These are phyloP conservation scores for Amniculicola lignicola DNA, from an alignment of 495 filamentous ascomycete genomes.

Conservation along the genomic window DNA sequence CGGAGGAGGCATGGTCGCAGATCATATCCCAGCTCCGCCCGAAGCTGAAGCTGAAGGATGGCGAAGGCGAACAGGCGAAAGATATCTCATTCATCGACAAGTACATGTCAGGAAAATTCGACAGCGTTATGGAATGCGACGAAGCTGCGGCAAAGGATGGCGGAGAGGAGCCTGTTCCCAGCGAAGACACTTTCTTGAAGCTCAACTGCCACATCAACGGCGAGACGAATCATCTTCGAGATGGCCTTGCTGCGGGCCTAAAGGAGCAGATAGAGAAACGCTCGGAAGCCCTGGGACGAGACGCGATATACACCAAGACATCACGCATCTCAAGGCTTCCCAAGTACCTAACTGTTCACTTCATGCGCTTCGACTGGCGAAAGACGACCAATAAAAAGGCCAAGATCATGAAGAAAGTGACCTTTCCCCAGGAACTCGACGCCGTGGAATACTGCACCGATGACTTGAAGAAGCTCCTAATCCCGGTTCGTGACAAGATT, in stretches of 20 bases:
- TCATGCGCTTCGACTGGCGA: conserved; percentile 98
- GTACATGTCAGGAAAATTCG: conserved; percentile 79
- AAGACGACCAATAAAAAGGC: conserved; percentile 91
- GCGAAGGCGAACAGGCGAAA: conserved; percentile 37
- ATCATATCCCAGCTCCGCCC: conserved; percentile 82
- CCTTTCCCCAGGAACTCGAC: conserved; percentile 89
- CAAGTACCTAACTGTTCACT: conserved; percentile 94
- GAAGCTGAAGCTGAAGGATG: conserved; percentile 66
- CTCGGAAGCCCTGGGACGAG: conserved; percentile 70
- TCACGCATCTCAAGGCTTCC: conserved; percentile 85
- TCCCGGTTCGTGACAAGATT: conserved; percentile 92
- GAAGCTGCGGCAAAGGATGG: conserved; percentile 72
- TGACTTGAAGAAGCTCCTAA: conserved; percentile 72
- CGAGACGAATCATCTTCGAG: conserved; percentile 81
- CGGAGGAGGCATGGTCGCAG: conserved; percentile 97
- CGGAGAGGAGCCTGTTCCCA: conserved; percentile 64
- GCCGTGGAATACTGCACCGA: conserved; percentile 94
- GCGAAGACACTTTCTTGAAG: conserved; percentile 80
- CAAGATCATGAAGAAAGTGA: conserved; percentile 99
- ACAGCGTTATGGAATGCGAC: conserved; percentile 74
- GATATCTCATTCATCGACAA: conserved; percentile 80
- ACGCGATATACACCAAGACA: conserved; percentile 82
- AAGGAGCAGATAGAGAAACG: conserved; percentile 88
- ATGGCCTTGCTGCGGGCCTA: conserved; percentile 78
- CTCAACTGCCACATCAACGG: conserved; percentile 89